These are phyloP conservation scores for Fomitopsis betulina DNA, from an alignment of 1,284 basidiomycete genomes.

Conservation along the genomic window DNA sequence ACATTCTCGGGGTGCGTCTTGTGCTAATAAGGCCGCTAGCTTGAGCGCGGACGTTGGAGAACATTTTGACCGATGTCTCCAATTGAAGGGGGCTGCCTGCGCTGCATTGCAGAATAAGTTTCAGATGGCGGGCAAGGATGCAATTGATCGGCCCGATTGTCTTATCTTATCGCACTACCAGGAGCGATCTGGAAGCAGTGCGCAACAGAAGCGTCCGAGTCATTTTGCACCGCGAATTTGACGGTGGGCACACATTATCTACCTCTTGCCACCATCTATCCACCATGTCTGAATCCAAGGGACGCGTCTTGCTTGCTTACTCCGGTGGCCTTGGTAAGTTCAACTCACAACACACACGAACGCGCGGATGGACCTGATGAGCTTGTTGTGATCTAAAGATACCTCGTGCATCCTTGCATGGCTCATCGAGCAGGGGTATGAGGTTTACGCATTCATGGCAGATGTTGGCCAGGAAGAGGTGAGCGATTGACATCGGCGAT, in stretches of 20 bases:
- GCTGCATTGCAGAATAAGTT: too few relatives aligned
- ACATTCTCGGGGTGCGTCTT: too few relatives aligned
- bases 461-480: slow-evolving; percentile 98
- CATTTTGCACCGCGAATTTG: slow-evolving; percentile 1
- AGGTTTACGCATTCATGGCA: slow-evolving; percentile 98
- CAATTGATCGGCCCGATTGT: neutral
- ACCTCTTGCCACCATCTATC: neutral
- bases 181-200: neutral
- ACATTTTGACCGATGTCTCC: too few relatives aligned
- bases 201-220: slow-evolving; percentile 1
- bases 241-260: neutral
- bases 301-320: slow-evolving; percentile 92
- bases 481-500: slow-evolving; percentile 8
- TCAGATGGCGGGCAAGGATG: too few relatives aligned
- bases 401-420: slow-evolving; percentile 96
- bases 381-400: slow-evolving; percentile 43
- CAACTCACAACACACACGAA: too few relatives aligned
- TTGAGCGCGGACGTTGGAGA: too few relatives aligned
- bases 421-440: slow-evolving; percentile 97
- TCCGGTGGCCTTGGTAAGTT: slow-evolving; percentile 92
- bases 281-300: slow-evolving; percentile 42
- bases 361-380: neutral
- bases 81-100: too few relatives aligned
- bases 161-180: slow-evolving; percentile 1
- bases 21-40: too few relatives aligned